Percentiles rank a stretch among this genome's conserved stretches.
These are phyloP conservation scores for Chaetoscypha palmicola DNA, from an alignment of 2,329 filamentous ascomycete genomes.

Conservation along the genomic window DNA sequence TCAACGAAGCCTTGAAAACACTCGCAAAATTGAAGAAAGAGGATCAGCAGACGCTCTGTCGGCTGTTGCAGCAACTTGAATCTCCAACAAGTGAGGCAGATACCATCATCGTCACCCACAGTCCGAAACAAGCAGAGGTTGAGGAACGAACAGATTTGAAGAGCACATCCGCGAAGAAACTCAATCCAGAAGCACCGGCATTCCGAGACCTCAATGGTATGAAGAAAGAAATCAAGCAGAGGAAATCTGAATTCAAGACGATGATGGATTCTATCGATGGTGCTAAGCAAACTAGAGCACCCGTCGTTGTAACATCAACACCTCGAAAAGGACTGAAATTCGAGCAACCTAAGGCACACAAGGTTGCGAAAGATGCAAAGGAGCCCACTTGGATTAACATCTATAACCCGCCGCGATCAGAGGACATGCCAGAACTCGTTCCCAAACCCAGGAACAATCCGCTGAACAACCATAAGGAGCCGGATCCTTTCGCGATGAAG, in stretches of 20 bases:
- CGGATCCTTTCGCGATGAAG: no score
- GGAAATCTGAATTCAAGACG: neutral
- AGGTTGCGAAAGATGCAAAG: neutral
- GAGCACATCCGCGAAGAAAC: constrained; percentile 1
- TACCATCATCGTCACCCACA: constrained; percentile 2
- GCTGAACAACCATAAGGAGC: neutral
- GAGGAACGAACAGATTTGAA: neutral
- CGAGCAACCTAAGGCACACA: neutral
- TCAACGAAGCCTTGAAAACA: constrained; percentile 13
- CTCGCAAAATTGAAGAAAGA: constrained; percentile 16
- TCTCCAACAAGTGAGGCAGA: constrained; percentile 13
- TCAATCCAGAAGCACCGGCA: constrained; percentile 19
- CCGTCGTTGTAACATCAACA: neutral
- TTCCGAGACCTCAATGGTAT: constrained; percentile 9
- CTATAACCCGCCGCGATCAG: constrained; percentile 8
- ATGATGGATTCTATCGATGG: neutral
- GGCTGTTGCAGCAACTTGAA: constrained; percentile 19
- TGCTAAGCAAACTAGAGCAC: neutral
- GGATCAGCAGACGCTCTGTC: constrained; percentile 15
- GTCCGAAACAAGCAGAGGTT: neutral
- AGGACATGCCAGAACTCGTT: constrained; percentile 5
- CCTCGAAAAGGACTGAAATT: neutral
- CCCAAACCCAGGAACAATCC: neutral
- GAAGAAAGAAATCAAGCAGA: constrained; percentile 8
- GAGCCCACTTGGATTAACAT: constrained; percentile 12